Percentiles rank a stretch among this genome's conserved stretches.
phyloP scores from a whole-genome alignment of 2,329 filamentous ascomycete species.

The Aspergillus sp. region DNA sequence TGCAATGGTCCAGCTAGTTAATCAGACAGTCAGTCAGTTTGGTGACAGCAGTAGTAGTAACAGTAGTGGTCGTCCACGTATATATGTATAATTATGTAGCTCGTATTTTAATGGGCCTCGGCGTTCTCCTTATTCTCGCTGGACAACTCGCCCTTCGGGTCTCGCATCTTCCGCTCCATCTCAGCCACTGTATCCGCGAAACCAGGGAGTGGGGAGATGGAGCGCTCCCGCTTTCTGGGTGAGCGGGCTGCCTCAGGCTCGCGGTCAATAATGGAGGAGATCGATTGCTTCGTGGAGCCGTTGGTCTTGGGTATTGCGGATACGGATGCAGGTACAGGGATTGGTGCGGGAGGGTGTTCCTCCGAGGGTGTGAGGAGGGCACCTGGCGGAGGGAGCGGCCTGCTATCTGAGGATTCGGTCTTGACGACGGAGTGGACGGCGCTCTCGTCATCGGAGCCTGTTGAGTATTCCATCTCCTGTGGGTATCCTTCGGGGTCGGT shows the following conservation, averaged over 20 bases:
- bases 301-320: conserved; percentile 19
- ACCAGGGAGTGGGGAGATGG: conserved; percentile 18
- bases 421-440: conserved; percentile 29
- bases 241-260: conserved; percentile 27
- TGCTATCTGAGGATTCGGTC: conserved; percentile 25
- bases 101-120: conserved; percentile 18
- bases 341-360: conserved; percentile 13
- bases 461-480: conserved; percentile 33
- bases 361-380: conserved; percentile 17
- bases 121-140: conserved; percentile 24
- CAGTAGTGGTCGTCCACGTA: background rate
- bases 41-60: background rate
- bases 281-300: conserved; percentile 38
- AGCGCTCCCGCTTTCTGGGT: conserved; percentile 13
- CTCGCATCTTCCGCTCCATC: conserved; percentile 10
- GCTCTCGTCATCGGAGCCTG: conserved; percentile 28
- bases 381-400: conserved; percentile 20
- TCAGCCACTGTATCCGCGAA: conserved; percentile 1
- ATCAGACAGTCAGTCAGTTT: too few species aligned
- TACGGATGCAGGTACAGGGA: too few species aligned
- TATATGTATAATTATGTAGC: conserved; percentile 8
- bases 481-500: conserved; percentile 31
- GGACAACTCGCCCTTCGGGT: conserved; percentile 21
- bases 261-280: conserved; percentile 41
- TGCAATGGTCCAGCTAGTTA: background rate